Evolutionary conservation across 1,284 basidiomycete genomes (phyloP).

Genomic region (Singerocomus rubriflavus): DNA sequence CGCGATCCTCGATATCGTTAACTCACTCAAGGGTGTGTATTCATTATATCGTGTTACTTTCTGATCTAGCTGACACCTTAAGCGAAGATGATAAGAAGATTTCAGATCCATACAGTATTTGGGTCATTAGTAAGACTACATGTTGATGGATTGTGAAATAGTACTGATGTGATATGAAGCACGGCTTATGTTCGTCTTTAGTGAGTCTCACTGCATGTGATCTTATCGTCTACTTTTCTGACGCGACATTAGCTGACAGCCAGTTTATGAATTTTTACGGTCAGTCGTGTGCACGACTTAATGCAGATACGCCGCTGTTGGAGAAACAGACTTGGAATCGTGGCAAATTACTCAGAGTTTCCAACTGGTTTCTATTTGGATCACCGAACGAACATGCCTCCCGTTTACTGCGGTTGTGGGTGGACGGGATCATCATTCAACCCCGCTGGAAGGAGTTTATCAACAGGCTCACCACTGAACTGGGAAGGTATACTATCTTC

Average conservation of each 20-base stretch:
- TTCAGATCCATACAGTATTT: constrained; percentile 10
- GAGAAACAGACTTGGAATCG: constrained; percentile 8
- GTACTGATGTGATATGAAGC: constrained; percentile 8
- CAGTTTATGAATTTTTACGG: constrained; percentile 14
- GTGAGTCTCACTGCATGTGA: constrained; percentile 1
- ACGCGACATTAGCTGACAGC: constrained; percentile 7
- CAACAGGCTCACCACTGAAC: constrained; percentile 43
- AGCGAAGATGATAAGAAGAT: constrained; percentile 3
- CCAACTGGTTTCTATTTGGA: constrained; percentile 11
- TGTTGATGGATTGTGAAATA: neutral
- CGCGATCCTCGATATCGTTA: neutral
- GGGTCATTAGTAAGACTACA: constrained; percentile 13
- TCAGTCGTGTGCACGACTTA: constrained; percentile 11
- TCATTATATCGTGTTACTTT: neutral
- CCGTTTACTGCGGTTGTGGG: too few relatives aligned
- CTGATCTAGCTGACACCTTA: neutral
- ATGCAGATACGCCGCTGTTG: constrained; percentile 10
- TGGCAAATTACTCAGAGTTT: neutral
- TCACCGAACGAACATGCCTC: neutral
- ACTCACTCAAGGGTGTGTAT: constrained; percentile 14
- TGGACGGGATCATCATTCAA: too few relatives aligned
- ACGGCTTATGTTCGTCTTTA: constrained; percentile 13
- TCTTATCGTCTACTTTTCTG: neutral
- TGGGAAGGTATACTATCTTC: constrained; percentile 50
- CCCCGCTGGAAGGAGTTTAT: constrained; percentile 33